Base-by-base conservation (phyloP, 2,329 filamentous ascomycete species). In the Cordyceps fumosorosea region DNA sequence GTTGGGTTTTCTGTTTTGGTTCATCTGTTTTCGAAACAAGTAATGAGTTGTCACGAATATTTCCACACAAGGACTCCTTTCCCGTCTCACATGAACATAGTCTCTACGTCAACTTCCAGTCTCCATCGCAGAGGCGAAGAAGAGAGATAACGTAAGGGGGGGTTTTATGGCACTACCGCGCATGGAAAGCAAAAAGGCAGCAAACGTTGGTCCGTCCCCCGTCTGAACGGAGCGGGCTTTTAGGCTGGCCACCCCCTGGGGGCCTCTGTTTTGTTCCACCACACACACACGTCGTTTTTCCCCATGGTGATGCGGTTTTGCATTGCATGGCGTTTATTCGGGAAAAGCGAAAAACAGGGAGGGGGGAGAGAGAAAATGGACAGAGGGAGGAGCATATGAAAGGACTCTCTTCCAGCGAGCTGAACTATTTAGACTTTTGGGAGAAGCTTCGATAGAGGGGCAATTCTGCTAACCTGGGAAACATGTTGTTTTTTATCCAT, bases 301-400 rank as follows among this genome's bases (percentile, higher is more conserved):
- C 22, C 55, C 62, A 53, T 54, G 58, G 55, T 64, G 64, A 63
- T 65, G 64, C 64, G 55, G 62, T 62, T 62, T 62, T 60, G 64
- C 65, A 66, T 66, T 65, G 64, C 64, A 66, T 62, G 65, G 65
- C 65, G 65, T 66, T 66, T 59, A 61, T 67, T 63, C 69, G 67
- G 69, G 71, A 63, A 57, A 34, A 68, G 69, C 65, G 70, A 68
- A 69, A 53, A 34, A 4, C 12, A 69, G 68, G 69, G 67, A 24
- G 32, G 18, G 55, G 12, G 12, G 16, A 12, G 12, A 12, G 22
- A n/a, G 12, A 37, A 29, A 2, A 20, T 8, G 14, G 4, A 18
- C 7, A 29, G 22, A 10, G 20, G n/a, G 44, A 22, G 44, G 20
- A n/a, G n/a, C 20, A n/a, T 8, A 37, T 22, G 44, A 47, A n/a